Base-by-base conservation (phyloP, 352 stramenopile genomes). In the Globisporangium spiculum region DNA sequence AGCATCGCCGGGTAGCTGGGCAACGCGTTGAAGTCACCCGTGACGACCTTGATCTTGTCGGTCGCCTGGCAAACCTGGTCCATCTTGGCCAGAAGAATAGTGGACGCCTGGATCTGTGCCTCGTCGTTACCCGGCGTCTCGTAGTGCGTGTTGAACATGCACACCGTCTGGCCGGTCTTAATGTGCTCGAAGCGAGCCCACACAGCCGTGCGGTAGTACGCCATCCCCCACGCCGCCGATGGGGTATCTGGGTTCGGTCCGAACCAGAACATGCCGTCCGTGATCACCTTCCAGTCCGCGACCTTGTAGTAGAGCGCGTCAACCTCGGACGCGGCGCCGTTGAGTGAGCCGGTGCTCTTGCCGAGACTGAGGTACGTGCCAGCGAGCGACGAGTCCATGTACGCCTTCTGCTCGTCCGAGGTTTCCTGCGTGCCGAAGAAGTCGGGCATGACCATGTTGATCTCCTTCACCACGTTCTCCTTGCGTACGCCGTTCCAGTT, bases 341-440 rank as follows among this genome's bases (percentile, higher is more conserved):
- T 85, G n/a, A 91, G 73, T 24, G 84, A 92, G 22, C 83, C 82
- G 1, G 81, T 81, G 61, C 69, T 75, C 64, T 78, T 73, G 63
- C 86, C 86, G 60, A 94, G 86, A 26, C 78, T 77, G n/a, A 71
- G 57, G 78, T 94, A 94, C 9, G 67, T 89, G 38, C 67, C 79
- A 56, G 70, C 68, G 55, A 92, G 73, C 57, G 76, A 56, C 1
- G 74, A 66, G 70, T 94, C 82, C 46, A 94, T 67, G 66, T 86
- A 90, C 27, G 56, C 56, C 27, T 82, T 85, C 63, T 94, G 86
- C 10, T 79, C 80, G 44, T 91, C 80, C 32, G 83, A 86, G n/a
- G 86, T 94, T 67, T 94, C 86, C 68, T 94, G 86, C 16, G 85
- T 93, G 36, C 86, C 86, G 6, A 94, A 72, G 69, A 94, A 93